Evolutionary conservation across 1,284 basidiomycete species (phyloP), one percentile per base, ranked within the genome.

Genomic region (Heliocybe sulcata): DNA sequence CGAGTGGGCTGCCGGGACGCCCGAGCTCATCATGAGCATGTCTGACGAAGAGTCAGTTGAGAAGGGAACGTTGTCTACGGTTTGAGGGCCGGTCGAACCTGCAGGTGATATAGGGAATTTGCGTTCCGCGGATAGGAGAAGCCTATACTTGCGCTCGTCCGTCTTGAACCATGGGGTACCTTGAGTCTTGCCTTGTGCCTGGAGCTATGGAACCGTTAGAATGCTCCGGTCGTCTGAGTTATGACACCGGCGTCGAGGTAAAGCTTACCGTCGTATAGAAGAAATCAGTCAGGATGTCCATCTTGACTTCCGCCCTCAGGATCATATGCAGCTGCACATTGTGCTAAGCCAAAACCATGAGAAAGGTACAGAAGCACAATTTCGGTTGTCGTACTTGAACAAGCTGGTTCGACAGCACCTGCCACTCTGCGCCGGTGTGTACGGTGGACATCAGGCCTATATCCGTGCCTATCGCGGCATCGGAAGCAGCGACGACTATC

Each of bases 311-410:
- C 50, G 76, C 61, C 52, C 69, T 73, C 55, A 82, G 67, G 54
- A 84, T 75, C 69, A 86, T 72, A 65, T 85, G 83, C 57, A 80
- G 77, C 55, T 78, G 75, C 49, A 85, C 79, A 48, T 76, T 67
- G 54, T 74, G 72, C 83, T 86, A 59, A 54, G 54, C n/a, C 48
- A 59, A 57, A 54, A 55, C 12, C 42, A 56, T 29, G n/a, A 29
- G 31, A n/a, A 33, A 57, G 31, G 35, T 12, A 45, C 50, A 31
- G 25, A 35, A 51, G 53, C 25, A 52, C 35, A 22, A 23, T 35
- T 25, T 22, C 23, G 55, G 29, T 51, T 45, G 57, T 52, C 42
- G 55, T 57, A 83, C 82, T 72, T 79, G 74, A 51, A 70, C 69
- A 51, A 83, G 64, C 57, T 71, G 73, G 52, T 75, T 68, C 14